These are phyloP conservation scores for Magnaporthales sp. DNA, from an alignment of 2,329 filamentous ascomycete species.

Conservation along the genomic window DNA sequence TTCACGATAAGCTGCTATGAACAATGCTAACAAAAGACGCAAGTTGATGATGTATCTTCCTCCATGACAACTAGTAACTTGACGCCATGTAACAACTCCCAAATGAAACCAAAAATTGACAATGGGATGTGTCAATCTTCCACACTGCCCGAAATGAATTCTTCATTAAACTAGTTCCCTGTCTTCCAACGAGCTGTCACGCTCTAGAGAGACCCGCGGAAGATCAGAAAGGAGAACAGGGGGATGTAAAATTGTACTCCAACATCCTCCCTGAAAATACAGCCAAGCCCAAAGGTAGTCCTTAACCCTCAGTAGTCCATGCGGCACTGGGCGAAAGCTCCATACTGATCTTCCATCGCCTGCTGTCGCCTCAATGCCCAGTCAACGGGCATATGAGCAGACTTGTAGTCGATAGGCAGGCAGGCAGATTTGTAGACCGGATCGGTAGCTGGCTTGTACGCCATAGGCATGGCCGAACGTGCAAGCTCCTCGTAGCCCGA, in stretches of 20 bases:
- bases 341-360: conserved; percentile 62
- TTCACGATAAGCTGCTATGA: neutral
- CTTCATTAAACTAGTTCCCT: neutral
- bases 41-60: neutral
- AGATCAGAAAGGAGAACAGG: neutral
- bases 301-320: conserved; percentile 15
- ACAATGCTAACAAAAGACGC: neutral
- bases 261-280: neutral
- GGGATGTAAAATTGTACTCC: neutral
- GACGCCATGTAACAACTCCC: neutral
- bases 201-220: neutral
- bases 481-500: conserved; percentile 70
- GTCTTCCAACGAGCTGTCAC: neutral
- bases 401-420: conserved; percentile 37
- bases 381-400: conserved; percentile 20
- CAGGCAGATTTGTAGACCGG: conserved; percentile 52
- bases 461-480: conserved; percentile 24
- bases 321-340: conserved; percentile 33
- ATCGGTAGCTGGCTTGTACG: conserved; percentile 52
- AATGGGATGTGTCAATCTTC: neutral
- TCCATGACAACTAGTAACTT: neutral
- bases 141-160: neutral
- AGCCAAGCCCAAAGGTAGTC: neutral
- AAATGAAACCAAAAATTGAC: neutral
- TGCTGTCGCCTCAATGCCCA: conserved; percentile 38